phyloP scores from a whole-genome alignment of 2,329 filamentous ascomycete species.

The Neurospora sp. region DNA sequence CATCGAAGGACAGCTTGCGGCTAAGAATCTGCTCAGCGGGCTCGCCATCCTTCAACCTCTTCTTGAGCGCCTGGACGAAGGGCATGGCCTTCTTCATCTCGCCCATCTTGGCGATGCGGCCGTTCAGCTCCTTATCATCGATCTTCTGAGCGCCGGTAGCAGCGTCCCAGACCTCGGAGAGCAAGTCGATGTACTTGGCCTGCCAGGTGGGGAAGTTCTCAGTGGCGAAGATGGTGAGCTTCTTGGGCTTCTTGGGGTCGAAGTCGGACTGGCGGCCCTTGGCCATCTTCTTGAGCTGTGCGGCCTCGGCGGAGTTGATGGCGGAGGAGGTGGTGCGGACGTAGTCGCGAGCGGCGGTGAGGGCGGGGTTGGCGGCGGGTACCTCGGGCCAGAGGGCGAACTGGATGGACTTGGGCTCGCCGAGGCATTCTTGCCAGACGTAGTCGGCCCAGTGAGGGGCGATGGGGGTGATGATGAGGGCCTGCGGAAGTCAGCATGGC shows the following conservation, averaged over 20 bases:
- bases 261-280: slow-evolving; percentile 84
- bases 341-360: slow-evolving; percentile 75
- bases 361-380: slow-evolving; percentile 51
- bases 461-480: slow-evolving; percentile 62
- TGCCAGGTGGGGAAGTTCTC: slow-evolving; percentile 83
- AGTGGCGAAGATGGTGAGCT: slow-evolving; percentile 76
- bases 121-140: slow-evolving; percentile 74
- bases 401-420: slow-evolving; percentile 68
- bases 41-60: slow-evolving; percentile 64
- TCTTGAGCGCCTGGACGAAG: slow-evolving; percentile 83
- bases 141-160: slow-evolving; percentile 44
- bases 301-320: slow-evolving; percentile 78
- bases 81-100: slow-evolving; percentile 99
- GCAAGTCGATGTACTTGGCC: slow-evolving; percentile 74
- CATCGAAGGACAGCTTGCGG: slow-evolving; percentile 80
- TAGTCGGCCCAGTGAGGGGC: slow-evolving; percentile 92
- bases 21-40: slow-evolving; percentile 55
- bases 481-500: slow-evolving; percentile 10
- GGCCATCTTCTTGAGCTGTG: slow-evolving; percentile 76
- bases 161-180: slow-evolving; percentile 60
- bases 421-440: slow-evolving; percentile 85
- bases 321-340: slow-evolving; percentile 53
- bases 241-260: slow-evolving; percentile 87
- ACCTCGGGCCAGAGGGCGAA: slow-evolving; percentile 66
- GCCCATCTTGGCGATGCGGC: slow-evolving; percentile 68